Evolutionary conservation across 1,284 basidiomycete species (phyloP), one percentile per base, ranked within the genome.

Genomic region (Ustilago xerochloae): DNA sequence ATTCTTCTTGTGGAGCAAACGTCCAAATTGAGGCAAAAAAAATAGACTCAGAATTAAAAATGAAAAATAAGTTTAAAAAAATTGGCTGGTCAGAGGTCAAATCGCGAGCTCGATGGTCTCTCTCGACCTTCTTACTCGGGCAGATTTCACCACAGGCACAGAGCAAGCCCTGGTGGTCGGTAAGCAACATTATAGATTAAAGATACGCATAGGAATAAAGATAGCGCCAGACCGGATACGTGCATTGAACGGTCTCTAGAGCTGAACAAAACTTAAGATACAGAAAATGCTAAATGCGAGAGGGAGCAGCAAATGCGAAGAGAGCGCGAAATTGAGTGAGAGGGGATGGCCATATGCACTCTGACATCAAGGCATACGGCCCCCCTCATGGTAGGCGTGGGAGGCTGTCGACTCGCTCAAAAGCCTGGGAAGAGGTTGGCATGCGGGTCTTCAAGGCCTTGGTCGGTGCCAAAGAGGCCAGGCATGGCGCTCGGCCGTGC

Each of bases 371-470:
- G n/a, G n/a, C n/a, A n/a, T n/a, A n/a, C n/a, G n/a, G n/a, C n/a
- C n/a, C n/a, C n/a, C n/a, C n/a, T n/a, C 38, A 16, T 6, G 28
- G 29, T 5, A 26, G 18, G 20, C n/a, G 35, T 20, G n/a, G 12
- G 9, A n/a, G 41, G 36, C 2, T 18, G 22, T 36, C n/a, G 32
- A 13, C 22, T 6, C 16, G 47, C 8, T 50, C 29, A 73, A 16
- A 73, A 73, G 46, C 57, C 53, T 8, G 64, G 60, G 30, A 73
- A 73, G 24, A 73, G 70, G 18, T 53, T 47, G 29, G 36, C 52
- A 24, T 68, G 43, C 10, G 61, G 57, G 26, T 68, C 60, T 20
- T 41, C 26, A 18, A 22, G 26, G 8, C 43, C 53, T 4, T 9
- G 39, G 36, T 74, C 65, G 15, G 49, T 45, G 20, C 52, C 63